A percentile compares a stretch with the other conserved stretches of the same genome.
These are phyloP conservation scores for Sporobolomyces roseus DNA, from an alignment of 768 basidiomycete genomes.

Conservation along the genomic window DNA sequence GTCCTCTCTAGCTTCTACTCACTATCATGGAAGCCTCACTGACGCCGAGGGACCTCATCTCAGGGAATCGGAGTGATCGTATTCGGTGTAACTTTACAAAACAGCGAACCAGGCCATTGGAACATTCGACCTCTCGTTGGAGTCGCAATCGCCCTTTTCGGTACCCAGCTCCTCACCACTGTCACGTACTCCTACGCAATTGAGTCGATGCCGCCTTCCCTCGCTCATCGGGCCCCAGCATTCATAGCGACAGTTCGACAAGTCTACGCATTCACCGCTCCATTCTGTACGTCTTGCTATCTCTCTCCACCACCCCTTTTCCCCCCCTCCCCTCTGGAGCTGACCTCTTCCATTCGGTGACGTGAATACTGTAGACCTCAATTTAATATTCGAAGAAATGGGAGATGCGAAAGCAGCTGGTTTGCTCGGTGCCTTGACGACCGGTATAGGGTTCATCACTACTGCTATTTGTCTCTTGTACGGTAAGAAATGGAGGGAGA, in stretches of 20 bases:
- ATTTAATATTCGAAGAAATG: conserved; percentile 20
- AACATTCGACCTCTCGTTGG: conserved; percentile 35
- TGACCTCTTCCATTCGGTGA: too few species aligned
- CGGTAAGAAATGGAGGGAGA: background rate
- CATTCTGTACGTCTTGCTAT: too few species aligned
- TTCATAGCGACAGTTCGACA: conserved; percentile 34
- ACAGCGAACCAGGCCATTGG: conserved; percentile 19
- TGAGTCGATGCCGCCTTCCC: conserved; percentile 7
- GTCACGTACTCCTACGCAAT: conserved; percentile 16
- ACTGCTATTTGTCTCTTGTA: background rate
- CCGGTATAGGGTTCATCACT: conserved; percentile 5
- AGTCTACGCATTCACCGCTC: conserved; percentile 31
- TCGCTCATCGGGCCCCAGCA: conserved; percentile 3
- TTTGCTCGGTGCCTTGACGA: conserved; percentile 11
- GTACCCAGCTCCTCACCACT: conserved; percentile 36
- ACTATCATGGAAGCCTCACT: background rate
- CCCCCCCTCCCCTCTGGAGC: too few species aligned
- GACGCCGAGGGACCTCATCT: background rate
- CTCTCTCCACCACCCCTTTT: too few species aligned
- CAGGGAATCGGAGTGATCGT: conserved; percentile 34
- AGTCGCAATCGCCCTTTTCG: conserved; percentile 33
- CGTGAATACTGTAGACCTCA: too few species aligned
- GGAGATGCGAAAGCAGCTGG: conserved; percentile 28
- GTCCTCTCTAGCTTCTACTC: background rate
- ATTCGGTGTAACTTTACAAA: conserved; percentile 30